Base-by-base conservation (phyloP, 345 rosid species). In the Aurinia saxatilis region DNA sequence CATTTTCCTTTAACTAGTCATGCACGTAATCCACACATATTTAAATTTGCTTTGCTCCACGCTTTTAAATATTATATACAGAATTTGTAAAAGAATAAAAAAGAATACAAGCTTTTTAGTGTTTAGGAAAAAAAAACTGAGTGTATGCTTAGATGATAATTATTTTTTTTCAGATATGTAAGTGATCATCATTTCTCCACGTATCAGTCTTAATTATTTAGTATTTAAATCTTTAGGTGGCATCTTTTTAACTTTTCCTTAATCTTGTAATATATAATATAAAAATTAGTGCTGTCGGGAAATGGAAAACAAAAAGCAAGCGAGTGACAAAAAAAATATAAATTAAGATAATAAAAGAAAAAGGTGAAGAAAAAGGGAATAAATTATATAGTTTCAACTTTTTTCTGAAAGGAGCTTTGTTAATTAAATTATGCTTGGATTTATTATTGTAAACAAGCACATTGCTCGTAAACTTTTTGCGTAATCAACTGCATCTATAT, bases 271-370 rank as follows among this genome's bases (percentile, higher is more conserved):
- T 64, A 50, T 64, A 58, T 72, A 51, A 50, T 57, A 35, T 30
- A 71, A 63, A 48, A 49, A 41, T 27, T 29, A 50, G 23, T 6
- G 62, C 16, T 72, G 67, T 72, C 71, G 67, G 75, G 57, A 27
- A 51, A 72, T 72, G 55, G 63, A 58, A 65, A 58, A 72, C 75
- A 72, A 65, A 71, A 72, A 58, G 75, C 50, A 71, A 71, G 60
- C 55, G 50, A 41, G 64, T 55, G 60, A 33, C 70, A 63, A 27
- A 58, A 48, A 5, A 44, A 19, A 31, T 23, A 18, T 40, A 57
- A 57, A 17, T 49, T 50, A 59, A 30, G 19, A 57, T 50, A 65
- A 42, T 45, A 71, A 64, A 71, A 57, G 64, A 56, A 33, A 70
- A 56, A 70, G 68, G 15, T 11, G 15, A 48, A 34, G 46, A 71